Evolutionary conservation across 208 protist genomes (phyloP), one percentile per base, ranked within the genome.

Genomic region (Trypanosoma rangeli): DNA sequence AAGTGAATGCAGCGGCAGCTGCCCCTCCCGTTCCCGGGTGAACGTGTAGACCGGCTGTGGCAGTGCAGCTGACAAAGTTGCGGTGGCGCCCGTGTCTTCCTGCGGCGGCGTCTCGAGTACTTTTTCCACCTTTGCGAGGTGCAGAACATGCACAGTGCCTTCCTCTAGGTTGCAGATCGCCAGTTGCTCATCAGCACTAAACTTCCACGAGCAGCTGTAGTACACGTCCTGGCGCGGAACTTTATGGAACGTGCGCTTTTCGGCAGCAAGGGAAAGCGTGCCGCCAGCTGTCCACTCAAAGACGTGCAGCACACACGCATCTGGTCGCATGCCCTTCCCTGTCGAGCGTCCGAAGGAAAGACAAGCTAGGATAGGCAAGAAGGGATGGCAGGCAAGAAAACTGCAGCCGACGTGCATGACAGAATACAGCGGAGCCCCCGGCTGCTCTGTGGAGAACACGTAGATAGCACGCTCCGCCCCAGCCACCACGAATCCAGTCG

Each of bases 131-230:
- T 52, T 58, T 20, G 57, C 50, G 22, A 93, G 64, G 39, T 85
- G 77, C 59, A 95, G 42, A 62, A 95, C 74, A 50, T 73, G 73
- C 71, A 92, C 42, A 39, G 65, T 64, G n/a, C 85, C 83, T 39
- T 91, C 85, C 64, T 77, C 76, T 16, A 88, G 31, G 65, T 93
- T 92, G 61, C 81, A 73, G 15, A 95, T 62, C 15, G 74, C 81
- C 24, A 95, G 54, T 79, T 93, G 83, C 26, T 87, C 64, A 37
- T 88, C 76, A 35, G 70, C 75, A 73, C 82, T 86, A 60, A 93
- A 93, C 80, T 95, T 93, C 90, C 90, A 95, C 29, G 87, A 90
- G 50, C 62, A 74, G 39, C 49, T 69, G 20, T 70, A 69, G 46
- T 68, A 68, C 1, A 60, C 56, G 48, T 52, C 42, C 22, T 57